Base-by-base conservation (phyloP, 139 green algal genomes). In the Chlamydomonas eustigma region DNA sequence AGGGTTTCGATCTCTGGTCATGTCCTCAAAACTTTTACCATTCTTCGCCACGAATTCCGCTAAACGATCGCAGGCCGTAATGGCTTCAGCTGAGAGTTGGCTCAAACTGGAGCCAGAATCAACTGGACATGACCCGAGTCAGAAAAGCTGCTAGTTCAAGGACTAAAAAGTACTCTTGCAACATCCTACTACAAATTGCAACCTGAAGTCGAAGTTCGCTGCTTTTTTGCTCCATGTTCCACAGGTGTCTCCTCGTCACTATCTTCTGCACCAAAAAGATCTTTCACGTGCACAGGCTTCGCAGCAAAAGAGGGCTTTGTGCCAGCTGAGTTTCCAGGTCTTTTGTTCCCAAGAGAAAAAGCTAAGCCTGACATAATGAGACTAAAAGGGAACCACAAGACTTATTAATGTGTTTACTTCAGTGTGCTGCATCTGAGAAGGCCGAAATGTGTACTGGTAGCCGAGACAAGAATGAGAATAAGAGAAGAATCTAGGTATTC, bases 21-120 rank as follows among this genome's bases (percentile, higher is more conserved):
- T 80, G 28, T 88, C 81, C 76, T 94, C 89, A 71, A 88, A 92
- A 24, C 80, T 75, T 22, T 79, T 65, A 2, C 89, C 89, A 65
- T 92, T 91, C 79, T 91, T 88, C 0, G 88, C 85, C 24, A 94
- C 89, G 64, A 91, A 94, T 22, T 91, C 88, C 0, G 89, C 89
- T 35, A 94, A 80, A 79, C 90, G 90, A 5, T 88, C 82, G 5
- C 83, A 84, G 8, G 66, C 66, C 31, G 4, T 50, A 6, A 5
- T 5, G 33, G 31, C 12, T 35, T 74, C 66, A 22, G 58, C 44
- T 28, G 44, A 12, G 18, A 18, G 12, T 28, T 12, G 18, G 12
- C 12, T 18, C 12, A 18, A 58, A 18, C 44, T 58, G 44, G 44
- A 58, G 44, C 44, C 44, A 58, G 44, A 12, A 58, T 18, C 44